phyloP scores from a whole-genome alignment of 306 rosid species.

The Alnus glutinosa region DNA sequence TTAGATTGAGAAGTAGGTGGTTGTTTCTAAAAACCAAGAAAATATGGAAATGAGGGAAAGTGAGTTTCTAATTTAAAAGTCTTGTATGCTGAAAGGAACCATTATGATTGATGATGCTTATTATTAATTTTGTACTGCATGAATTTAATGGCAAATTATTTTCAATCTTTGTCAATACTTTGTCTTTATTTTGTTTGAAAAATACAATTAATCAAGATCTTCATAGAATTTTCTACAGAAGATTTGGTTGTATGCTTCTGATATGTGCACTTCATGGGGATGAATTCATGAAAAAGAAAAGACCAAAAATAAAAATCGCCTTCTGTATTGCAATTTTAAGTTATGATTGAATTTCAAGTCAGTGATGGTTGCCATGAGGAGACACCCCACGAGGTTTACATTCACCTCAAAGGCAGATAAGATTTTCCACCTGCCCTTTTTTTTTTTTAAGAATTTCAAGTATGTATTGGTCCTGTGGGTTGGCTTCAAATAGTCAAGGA shows the following conservation, averaged over 20 bases:
- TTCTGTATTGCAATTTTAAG: not conserved
- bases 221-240: not conserved
- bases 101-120: not conserved
- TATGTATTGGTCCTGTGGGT: not conserved
- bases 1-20: not conserved
- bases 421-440: not conserved
- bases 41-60: not conserved
- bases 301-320: not conserved
- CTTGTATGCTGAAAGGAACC: not conserved
- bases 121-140: not conserved
- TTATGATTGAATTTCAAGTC: not conserved
- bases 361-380: not conserved
- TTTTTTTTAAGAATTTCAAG: not conserved
- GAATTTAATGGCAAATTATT: not conserved
- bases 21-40: not conserved
- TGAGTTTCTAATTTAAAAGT: not conserved
- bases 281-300: not conserved
- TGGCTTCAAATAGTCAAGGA: not conserved
- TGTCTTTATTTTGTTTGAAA: not conserved
- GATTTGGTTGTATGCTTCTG: not conserved
- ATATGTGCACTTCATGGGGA: not conserved
- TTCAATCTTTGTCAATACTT: not conserved
- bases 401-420: not conserved
- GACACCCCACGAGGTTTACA: not conserved
- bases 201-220: not conserved